Base-by-base conservation (phyloP, 2,329 filamentous ascomycete species). In the Monilinia laxa region DNA sequence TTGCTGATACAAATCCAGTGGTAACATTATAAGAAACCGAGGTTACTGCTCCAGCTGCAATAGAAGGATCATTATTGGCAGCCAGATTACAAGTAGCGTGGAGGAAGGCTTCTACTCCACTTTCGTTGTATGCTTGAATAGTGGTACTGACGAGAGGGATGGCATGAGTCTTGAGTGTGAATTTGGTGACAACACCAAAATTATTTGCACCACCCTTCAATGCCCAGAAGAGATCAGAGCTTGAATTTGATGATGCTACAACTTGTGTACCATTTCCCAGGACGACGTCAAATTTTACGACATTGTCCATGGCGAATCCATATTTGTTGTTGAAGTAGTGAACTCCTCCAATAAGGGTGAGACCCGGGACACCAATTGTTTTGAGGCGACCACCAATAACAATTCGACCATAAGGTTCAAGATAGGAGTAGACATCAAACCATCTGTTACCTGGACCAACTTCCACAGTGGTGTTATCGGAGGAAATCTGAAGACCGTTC, bases 191-290 rank as follows among this genome's bases (percentile, higher is more conserved):
- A 67, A 84, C 78, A 52, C 84, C 85, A 68, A 83, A 66, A 3
- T 66, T 53, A 18, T 66, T 62, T 11, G 55, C 47, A 25, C 85
- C 85, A 6, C 85, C 85, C 62, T 82, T 81, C 3, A 87, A 79
- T 0, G 82, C 83, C 70, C 77, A 79, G 75, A 79, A 86, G 11
- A 88, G 77, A 59, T 87, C 84, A 0, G 78, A 68, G 68, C 86
- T 76, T 7, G 66, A 65, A 0, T 72, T 73, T 20, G 79, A 73
- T 1, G 80, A 83, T 76, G 78, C 77, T 0, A 70, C 75, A 2
- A 79, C 73, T 6, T 85, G 76, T 68, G 82, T 81, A 73, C 84
- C 83, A 64, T 85, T 82, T 0, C 79, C 79, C 9, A 80, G 75
- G 0, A 82, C 78, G 14, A 73, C 49, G 38, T 70, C 68, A 55